Evolutionary conservation across 1,284 basidiomycete species (phyloP).

Genomic region (Microstroma glucosiphilum): DNA sequence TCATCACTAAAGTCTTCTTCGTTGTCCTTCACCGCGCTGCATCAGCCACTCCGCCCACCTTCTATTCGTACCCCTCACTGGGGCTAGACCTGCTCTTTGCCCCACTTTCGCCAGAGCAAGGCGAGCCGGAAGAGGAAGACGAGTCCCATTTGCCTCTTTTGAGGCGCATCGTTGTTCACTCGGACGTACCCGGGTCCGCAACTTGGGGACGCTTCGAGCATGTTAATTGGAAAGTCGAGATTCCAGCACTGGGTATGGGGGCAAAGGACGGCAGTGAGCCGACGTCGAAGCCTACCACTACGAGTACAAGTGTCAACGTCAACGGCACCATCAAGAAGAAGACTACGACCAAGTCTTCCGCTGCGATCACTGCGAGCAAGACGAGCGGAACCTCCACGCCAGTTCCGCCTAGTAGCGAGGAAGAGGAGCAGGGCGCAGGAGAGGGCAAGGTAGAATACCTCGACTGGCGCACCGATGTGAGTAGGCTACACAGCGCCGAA

Average conservation of each 20-base stretch:
- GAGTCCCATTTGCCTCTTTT: not conserved
- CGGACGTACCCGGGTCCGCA: slow-evolving; percentile 3
- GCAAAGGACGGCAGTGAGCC: not conserved
- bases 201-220: slow-evolving; percentile 1
- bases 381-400: too few species aligned
- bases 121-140: not conserved
- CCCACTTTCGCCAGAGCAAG: not conserved
- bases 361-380: too few species aligned
- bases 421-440: too few species aligned
- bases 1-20: too few species aligned
- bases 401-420: too few species aligned
- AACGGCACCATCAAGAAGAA: not conserved
- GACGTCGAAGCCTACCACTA: not conserved
- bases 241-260: not conserved
- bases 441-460: too few species aligned
- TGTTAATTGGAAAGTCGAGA: not conserved
- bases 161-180: not conserved
- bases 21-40: too few species aligned
- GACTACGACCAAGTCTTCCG: too few species aligned
- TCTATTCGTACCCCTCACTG: slow-evolving; percentile 4
- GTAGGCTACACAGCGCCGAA: too few species aligned
- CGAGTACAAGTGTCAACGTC: not conserved
- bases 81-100: slow-evolving; percentile 3
- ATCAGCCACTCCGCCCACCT: not conserved
- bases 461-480: too few species aligned